Percentiles rank a stretch among this genome's conserved stretches.
These are phyloP conservation scores for Aureobasidium sp. DNA, from an alignment of 2,329 filamentous ascomycete species.

Conservation along the genomic window DNA sequence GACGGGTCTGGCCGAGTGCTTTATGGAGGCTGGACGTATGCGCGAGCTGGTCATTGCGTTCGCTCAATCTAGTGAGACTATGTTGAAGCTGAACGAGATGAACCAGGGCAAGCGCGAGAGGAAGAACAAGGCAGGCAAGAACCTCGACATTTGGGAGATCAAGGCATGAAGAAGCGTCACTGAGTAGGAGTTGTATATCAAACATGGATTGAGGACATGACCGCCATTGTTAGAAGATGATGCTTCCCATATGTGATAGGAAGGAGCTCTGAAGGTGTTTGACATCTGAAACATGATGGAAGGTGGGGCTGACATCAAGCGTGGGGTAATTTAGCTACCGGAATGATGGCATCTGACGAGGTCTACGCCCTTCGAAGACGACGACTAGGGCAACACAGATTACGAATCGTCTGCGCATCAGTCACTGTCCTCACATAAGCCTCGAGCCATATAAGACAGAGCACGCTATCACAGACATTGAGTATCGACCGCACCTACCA, in stretches of 20 bases:
- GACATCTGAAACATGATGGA: neutral
- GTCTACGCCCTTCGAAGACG: neutral
- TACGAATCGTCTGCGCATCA: neutral
- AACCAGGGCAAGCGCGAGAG: constrained; percentile 34
- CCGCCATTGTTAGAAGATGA: neutral
- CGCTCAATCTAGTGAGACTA: constrained; percentile 66
- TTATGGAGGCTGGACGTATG: constrained; percentile 36
- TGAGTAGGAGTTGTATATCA: neutral
- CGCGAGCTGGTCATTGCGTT: constrained; percentile 48
- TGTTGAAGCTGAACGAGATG: constrained; percentile 44
- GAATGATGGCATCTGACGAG: neutral
- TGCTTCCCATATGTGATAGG: neutral
- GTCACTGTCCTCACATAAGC: neutral
- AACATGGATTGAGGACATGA: neutral
- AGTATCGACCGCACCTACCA: neutral
- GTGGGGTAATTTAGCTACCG: neutral
- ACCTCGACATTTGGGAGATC: constrained; percentile 37
- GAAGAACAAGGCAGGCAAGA: constrained; percentile 35
- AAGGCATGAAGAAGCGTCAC: neutral
- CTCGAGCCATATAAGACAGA: neutral
- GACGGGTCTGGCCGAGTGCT: constrained; percentile 28
- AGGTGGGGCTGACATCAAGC: neutral
- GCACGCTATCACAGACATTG: neutral
- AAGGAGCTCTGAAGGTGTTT: neutral
- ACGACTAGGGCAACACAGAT: neutral